phyloP scores from a whole-genome alignment of 495 filamentous ascomycete species.

The Lasiosphaeria ovina region DNA sequence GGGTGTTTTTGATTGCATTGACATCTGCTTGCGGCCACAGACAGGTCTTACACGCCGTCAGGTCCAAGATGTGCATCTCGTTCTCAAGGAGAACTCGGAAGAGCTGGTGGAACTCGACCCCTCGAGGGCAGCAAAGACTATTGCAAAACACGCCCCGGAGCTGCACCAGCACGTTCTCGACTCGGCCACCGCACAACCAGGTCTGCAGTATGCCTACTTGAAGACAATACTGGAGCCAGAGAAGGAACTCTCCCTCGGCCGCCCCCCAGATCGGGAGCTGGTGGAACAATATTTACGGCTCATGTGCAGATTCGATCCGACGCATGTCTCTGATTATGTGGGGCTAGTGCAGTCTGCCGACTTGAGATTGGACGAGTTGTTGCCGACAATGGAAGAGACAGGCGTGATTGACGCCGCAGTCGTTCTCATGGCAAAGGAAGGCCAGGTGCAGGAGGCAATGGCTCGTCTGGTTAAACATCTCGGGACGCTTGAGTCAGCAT shows the following conservation, averaged over 20 bases:
- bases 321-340: constrained; percentile 83
- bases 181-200: constrained; percentile 60
- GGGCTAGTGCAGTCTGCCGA: constrained; percentile 74
- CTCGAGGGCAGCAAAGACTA: constrained; percentile 61
- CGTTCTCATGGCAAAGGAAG: constrained; percentile 85
- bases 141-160: constrained; percentile 64
- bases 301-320: constrained; percentile 79
- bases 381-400: constrained; percentile 83
- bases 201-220: constrained; percentile 74
- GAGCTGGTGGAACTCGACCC: constrained; percentile 72
- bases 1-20: constrained; percentile 73
- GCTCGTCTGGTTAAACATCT: constrained; percentile 77
- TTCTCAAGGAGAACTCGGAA: constrained; percentile 65
- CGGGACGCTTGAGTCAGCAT: constrained; percentile 70
- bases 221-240: constrained; percentile 73
- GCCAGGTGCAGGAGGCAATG: constrained; percentile 80
- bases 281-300: constrained; percentile 85
- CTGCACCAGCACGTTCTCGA: constrained; percentile 69
- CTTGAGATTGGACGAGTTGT: constrained; percentile 73
- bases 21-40: constrained; percentile 73
- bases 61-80: constrained; percentile 66
- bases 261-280: constrained; percentile 49
- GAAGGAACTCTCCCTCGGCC: constrained; percentile 39
- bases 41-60: constrained; percentile 73
- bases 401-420: constrained; percentile 93